Evolutionary conservation across 352 stramenopile species (phyloP), one percentile per base, ranked within the genome.

Genomic region (Phytophthora litchii): DNA sequence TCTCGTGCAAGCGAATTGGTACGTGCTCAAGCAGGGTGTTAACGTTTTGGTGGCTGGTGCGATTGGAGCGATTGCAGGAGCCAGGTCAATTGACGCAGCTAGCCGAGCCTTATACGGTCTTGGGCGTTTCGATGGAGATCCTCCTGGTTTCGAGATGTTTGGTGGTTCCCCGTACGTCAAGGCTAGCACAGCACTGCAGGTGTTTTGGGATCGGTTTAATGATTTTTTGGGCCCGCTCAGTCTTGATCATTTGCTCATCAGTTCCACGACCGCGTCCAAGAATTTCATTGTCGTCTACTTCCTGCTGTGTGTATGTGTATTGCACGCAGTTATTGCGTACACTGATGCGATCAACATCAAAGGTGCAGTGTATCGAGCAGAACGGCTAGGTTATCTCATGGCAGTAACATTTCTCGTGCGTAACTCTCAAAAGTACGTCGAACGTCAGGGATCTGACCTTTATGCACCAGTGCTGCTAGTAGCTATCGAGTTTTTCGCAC

Each of bases 131-230:
- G 42, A 51, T 34, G 27, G 23, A 43, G 21, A 48, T 23, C 17
- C 20, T 17, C 25, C 29, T 25, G 25, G 37, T n/a, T 9, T 60
- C 25, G 29, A 64, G 8, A 23, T 46, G 57, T 36, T 59, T 36
- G 52, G 40, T 11, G 52, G 52, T 3, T 62, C 60, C 4, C 38
- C 40, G 29, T 54, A 49, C 32, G 60, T 44, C 29, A 64, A 68
- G 32, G 45, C 52, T 9, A 62, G 58, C 53, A 68, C 60, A 8
- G 45, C 60, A 13, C 19, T 64, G 11, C 60, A 68, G 25, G 60
- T 68, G 16, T 60, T 68, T 9, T 68, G 60, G 60, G 60, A 68
- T 17, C 60, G 60, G 12, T 56, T 68, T 31, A 68, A 68, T 41
- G 60, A 68, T 46, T 68, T 68, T n/a, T 44, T 68, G 1, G 51